A percentile compares a stretch with the other conserved stretches of the same genome.
phyloP scores from a whole-genome alignment of 176 grass and related monocot species.

The Oryza coarctata region DNA sequence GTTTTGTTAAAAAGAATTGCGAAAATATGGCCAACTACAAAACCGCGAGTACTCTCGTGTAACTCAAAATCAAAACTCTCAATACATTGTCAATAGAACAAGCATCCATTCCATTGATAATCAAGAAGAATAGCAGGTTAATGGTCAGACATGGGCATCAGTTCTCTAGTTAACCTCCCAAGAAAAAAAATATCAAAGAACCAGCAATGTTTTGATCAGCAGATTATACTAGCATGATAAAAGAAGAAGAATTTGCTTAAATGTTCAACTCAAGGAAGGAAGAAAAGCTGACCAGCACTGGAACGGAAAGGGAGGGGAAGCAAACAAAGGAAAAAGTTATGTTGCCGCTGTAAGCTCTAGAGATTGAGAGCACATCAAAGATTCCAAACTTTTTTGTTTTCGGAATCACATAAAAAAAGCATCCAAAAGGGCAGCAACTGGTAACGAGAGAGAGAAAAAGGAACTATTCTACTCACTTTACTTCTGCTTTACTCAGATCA shows the following conservation, averaged over 20 bases:
- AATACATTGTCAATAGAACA: background rate
- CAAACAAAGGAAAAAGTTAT: constrained; percentile 33
- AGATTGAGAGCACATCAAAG: constrained; percentile 48
- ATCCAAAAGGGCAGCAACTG: constrained; percentile 26
- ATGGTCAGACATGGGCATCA: background rate
- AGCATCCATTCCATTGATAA: background rate
- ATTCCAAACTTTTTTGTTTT: constrained; percentile 55
- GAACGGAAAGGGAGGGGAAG: constrained; percentile 30
- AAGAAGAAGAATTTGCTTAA: background rate
- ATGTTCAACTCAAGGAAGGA: constrained; percentile 16
- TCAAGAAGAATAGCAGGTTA: background rate
- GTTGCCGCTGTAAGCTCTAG: constrained; percentile 41
- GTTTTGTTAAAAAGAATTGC: background rate
- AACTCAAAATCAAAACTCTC: background rate
- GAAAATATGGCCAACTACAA: background rate
- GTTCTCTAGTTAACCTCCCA: background rate
- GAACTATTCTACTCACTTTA: constrained; percentile 24
- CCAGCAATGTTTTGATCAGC: constrained; percentile 8
- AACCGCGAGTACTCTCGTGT: background rate
- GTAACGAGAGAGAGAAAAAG: constrained; percentile 21
- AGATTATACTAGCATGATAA: constrained; percentile 14
- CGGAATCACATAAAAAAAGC: constrained; percentile 42
- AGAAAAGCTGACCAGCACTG: constrained; percentile 26
- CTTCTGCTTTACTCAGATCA: background rate
- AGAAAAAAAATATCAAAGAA: constrained; percentile 5